Base-by-base conservation (phyloP, 2,329 filamentous ascomycete species). In the Arthrinium phaeospermum region DNA sequence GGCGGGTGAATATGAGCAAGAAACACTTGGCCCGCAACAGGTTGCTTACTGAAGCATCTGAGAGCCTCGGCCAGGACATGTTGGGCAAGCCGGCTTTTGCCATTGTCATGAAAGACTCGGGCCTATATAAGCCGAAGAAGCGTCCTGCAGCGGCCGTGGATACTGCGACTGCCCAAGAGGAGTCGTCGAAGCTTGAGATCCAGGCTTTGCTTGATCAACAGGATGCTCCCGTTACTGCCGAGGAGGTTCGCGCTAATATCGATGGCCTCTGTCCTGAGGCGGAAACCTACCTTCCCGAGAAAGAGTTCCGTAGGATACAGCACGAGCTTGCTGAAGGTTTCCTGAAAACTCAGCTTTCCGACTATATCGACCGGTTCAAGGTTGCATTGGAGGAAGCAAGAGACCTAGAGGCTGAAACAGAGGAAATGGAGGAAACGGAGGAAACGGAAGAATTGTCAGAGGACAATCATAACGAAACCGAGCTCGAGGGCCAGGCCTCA, bases 211-310 rank as follows among this genome's bases (percentile, higher is more conserved):
- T 84, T 4, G 74, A 79, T 1, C 75, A 77, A 13, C 76, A 81
- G 44, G 75, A 73, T 2, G 74, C 74, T 3, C 76, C 80, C 3
- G 73, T 79, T 1, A 78, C 75, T 0, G 69, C 74, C 2, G 78
- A 82, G 24, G 84, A 88, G 57, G 79, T 85, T 1, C 77, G 82
- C 68, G 77, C 79, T 4, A 86, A 88, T 72, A 85, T 91, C 24
- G 80, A 89, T 45, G 84, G 85, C 71, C 76, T 90, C 46, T 82
- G 83, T 49, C 89, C 88, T 0, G 72, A 71, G 1, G 81, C 83
- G 7, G 81, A 81, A 34, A 81, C 73, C 1, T 75, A 82, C 12
- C 71, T 90, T 5, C 76, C 80, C 1, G 75, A 79, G 46, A 79
- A 77, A 0, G 82, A 86, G 8, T 89, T 88, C 70, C 77, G 81